Base-by-base conservation (phyloP, 345 rosid genomes). In the Hypericum androsaemum region DNA sequence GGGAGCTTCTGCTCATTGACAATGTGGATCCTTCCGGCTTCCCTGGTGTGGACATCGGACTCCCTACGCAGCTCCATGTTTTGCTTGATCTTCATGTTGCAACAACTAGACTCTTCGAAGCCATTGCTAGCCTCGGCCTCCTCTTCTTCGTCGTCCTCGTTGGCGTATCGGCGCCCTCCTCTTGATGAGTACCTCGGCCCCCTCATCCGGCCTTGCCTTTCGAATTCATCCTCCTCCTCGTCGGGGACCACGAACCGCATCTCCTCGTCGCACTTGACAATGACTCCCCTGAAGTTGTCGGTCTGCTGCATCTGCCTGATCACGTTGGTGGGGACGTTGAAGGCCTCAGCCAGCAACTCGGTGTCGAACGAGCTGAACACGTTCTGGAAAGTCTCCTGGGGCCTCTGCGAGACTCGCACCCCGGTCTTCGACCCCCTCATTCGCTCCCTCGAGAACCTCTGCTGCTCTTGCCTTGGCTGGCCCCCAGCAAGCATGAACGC, bases 401-500 rank as follows among this genome's bases (percentile, higher is more conserved):
- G 48, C 15, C 65, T 14, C 15, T 47, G 0, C 7, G 38, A 41
- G 22, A 13, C 43, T 42, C 50, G 2, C 35, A 7, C 37, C 7
- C 48, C 47, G 8, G 5, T 10, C 6, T 6, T 6, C 32, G 46
- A 8, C 16, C 35, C 54, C 13, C 53, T 4, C 10, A 13, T 16
- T 37, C 0, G 49, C 3, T 44, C 39, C 37, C 43, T 57, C 32
- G 32, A 22, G 32, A 22, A 22, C 52, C 42, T 42, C 6, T 11
- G 15, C 44, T 46, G 59, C 35, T 53, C 47, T 37, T 53, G 49
- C 22, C 56, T 55, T 0, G 60, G 39, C 11, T 16, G 51, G 36
- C 62, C 64, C 5, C 71, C 75, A 0, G 56, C 75, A n/a, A 71
- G 43, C 62, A 65, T 32, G 56, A 62, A 66, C 10, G 61, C 62